Conservation (phyloP, 2,329 filamentous ascomycete species). For the Furcasterigmium furcatum region DNA sequence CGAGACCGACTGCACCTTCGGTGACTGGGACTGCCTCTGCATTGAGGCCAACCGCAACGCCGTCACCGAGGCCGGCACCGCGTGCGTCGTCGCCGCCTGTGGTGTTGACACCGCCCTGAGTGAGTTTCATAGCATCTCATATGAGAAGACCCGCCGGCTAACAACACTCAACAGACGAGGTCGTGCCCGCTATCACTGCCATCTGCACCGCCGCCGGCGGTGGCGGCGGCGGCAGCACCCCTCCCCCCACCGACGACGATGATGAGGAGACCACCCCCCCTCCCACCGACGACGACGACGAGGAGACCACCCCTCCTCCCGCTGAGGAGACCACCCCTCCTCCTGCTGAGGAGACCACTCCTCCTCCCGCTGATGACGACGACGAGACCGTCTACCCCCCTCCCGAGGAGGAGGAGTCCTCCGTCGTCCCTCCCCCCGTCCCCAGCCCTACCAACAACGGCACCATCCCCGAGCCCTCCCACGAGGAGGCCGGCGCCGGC, state of each 20-base stretch:
- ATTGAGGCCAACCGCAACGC: slow-evolving; percentile 27
- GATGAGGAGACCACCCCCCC: slow-evolving; percentile 6
- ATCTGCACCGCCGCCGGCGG: slow-evolving; percentile 23
- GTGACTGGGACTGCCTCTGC: slow-evolving; percentile 27
- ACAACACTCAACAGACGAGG: slow-evolving; percentile 25
- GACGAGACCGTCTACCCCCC: slow-evolving; percentile 3
- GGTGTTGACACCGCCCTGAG: slow-evolving; percentile 31
- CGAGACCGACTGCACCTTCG: slow-evolving; percentile 24
- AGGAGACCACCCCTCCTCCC: slow-evolving; percentile 2
- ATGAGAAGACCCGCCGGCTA: background rate
- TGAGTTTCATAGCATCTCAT: slow-evolving; percentile 20
- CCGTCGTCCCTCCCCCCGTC: slow-evolving; percentile 3
- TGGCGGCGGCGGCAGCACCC: slow-evolving; percentile 4
- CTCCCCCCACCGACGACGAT: slow-evolving; percentile 4
- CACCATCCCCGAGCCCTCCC: slow-evolving; percentile 2
- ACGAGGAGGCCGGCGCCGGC: slow-evolving; percentile 9
- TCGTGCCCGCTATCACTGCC: slow-evolving; percentile 31
- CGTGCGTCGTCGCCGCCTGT: slow-evolving; percentile 31
- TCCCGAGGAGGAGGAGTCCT: slow-evolving; percentile 1
- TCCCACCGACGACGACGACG: slow-evolving; percentile 3
- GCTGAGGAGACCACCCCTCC: background rate
- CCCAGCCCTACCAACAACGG: slow-evolving; percentile 10
- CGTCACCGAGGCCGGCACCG: slow-evolving; percentile 26
- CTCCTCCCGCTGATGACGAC: slow-evolving; percentile 3
- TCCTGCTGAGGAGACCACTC: slow-evolving; percentile 3